Evolutionary conservation across 768 basidiomycete species (phyloP), one percentile per base, ranked within the genome.

Genomic region (Agrocybe praecox): DNA sequence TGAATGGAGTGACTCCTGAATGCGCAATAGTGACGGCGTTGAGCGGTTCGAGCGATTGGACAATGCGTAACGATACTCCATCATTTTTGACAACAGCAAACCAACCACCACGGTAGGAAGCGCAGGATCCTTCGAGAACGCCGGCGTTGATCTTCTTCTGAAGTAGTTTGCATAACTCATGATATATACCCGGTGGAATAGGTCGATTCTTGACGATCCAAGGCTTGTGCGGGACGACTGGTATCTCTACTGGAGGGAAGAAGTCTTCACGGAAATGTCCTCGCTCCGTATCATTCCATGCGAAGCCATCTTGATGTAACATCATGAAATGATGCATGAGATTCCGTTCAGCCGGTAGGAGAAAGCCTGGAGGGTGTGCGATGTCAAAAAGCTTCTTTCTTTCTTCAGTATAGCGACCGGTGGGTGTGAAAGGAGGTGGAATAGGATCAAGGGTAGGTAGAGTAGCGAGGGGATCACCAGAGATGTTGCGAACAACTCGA

Each of bases 41-140:
- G 0, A 79, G 65, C 0, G 69, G 74, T 55, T 78, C 69, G 0
- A 79, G 60, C 56, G 67, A 65, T 43, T 77, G 74, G 1, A 79
- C 74, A 0, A 76, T 52, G 0, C 69, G 59, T 0, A 79, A 60
- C 0, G 46, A 47, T 14, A 69, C 69, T 0, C 74, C 67, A 46
- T 74, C 67, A 52, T 76, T 75, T 62, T 76, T 76, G 4, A 64
- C 19, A 73, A n/a, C n/a, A n/a, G n/a, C n/a, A n/a, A n/a, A n/a
- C n/a, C n/a, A n/a, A n/a, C n/a, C n/a, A n/a, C n/a, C 74, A 0
- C 72, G 62, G 29, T 81, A 81, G 0, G 75, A 76, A 0, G 69
- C 69, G 36, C 76, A 68, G 0, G 70, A 74, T 0, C 68, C 71
- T 60, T 81, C 71, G 46, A 78, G 79, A 0, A 78, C 70, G 0